phyloP scores from a whole-genome alignment of 164 flowering plant genomes.

The Macadamia integrifolia region DNA sequence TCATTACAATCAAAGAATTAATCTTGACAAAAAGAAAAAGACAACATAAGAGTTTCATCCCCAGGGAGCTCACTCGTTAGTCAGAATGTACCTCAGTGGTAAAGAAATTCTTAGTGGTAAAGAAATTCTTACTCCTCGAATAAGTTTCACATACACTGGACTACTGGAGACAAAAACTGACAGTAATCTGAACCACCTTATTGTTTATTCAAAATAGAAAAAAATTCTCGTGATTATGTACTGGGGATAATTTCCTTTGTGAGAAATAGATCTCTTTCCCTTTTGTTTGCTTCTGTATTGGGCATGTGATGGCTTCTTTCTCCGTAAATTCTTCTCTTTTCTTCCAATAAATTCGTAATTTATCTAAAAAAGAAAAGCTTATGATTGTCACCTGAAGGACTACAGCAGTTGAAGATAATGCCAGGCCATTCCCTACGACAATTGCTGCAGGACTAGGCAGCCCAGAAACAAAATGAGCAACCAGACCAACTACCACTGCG shows the following conservation, averaged over 20 bases:
- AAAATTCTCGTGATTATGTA: no score
- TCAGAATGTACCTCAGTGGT: background rate
- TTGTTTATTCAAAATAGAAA: background rate
- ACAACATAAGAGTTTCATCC: background rate
- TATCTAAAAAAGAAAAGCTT: background rate
- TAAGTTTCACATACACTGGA: background rate
- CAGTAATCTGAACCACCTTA: background rate
- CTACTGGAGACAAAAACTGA: background rate
- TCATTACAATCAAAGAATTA: background rate
- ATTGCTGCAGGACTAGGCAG: slow-evolving; percentile 88
- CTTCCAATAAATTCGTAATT: no score
- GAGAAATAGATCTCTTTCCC: no score
- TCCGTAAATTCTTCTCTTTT: no score
- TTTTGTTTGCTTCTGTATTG: no score
- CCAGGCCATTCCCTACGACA: slow-evolving; percentile 97
- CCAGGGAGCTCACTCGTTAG: background rate
- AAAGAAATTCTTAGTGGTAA: background rate
- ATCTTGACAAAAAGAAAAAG: background rate
- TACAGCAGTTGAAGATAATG: slow-evolving; percentile 98
- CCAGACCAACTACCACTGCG: slow-evolving; percentile 74
- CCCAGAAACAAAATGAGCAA: slow-evolving; percentile 71
- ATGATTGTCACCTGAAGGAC: slow-evolving; percentile 76
- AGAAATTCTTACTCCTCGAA: background rate
- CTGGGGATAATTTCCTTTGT: no score
- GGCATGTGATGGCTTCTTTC: no score